These are phyloP conservation scores for Teratosphaeriaceae sp. DNA, from an alignment of 2,329 filamentous ascomycete genomes.

Conservation along the genomic window DNA sequence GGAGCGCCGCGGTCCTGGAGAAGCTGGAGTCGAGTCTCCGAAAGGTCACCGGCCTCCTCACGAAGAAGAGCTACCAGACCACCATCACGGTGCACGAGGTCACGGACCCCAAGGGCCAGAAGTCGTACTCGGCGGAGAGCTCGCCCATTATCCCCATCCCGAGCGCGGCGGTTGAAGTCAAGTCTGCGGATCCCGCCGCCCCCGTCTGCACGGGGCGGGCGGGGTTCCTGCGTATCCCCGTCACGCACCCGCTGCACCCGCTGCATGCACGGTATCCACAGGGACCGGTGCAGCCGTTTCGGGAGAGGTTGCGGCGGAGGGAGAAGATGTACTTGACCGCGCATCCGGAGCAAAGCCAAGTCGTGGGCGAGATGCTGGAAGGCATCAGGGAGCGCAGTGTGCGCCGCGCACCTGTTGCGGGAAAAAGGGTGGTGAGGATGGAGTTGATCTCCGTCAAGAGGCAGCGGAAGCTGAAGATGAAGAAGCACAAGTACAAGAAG, in stretches of 20 bases:
- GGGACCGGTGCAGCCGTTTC: slow-evolving; percentile 45
- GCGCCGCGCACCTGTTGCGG: slow-evolving; percentile 13
- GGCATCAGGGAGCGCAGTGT: not conserved
- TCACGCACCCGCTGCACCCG: not conserved
- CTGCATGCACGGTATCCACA: not conserved
- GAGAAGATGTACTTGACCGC: slow-evolving; percentile 46
- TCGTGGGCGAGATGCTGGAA: slow-evolving; percentile 5
- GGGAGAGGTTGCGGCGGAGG: slow-evolving; percentile 63
- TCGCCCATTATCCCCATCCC: slow-evolving; percentile 41
- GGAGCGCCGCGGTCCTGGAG: slow-evolving; percentile 4
- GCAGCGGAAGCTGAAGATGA: slow-evolving; percentile 95
- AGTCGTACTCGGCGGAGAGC: slow-evolving; percentile 46
- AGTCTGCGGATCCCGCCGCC: slow-evolving; percentile 14
- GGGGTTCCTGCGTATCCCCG: not conserved
- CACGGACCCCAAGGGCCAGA: slow-evolving; percentile 44
- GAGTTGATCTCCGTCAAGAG: slow-evolving; percentile 83
- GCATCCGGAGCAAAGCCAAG: slow-evolving; percentile 13
- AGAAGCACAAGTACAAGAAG: slow-evolving; percentile 99
- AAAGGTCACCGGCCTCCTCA: slow-evolving; percentile 2
- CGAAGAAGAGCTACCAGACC: slow-evolving; percentile 36
- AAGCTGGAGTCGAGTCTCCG: not conserved
- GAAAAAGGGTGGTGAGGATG: slow-evolving; percentile 45
- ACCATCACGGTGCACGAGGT: slow-evolving; percentile 47
- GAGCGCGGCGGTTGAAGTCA: slow-evolving; percentile 28
- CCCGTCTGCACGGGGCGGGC: not conserved